Conservation (phyloP, 179 eudicot genomes). For the Drosera spatulata region DNA sequence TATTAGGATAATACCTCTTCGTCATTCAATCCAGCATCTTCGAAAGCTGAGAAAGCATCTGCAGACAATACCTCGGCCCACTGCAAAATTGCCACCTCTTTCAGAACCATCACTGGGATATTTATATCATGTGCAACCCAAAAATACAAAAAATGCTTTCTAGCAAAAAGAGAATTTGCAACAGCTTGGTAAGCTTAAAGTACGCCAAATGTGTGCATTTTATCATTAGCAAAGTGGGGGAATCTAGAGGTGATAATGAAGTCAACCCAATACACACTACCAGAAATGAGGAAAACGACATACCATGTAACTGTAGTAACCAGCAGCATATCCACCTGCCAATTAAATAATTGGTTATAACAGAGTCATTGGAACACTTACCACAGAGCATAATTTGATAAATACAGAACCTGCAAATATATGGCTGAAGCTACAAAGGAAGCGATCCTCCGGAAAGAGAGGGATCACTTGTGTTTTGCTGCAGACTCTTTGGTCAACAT, state of each 20-base stretch:
- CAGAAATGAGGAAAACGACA: neutral
- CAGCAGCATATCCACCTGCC: slow-evolving; percentile 96
- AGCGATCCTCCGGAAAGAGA: slow-evolving; percentile 85
- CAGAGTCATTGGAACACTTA: neutral
- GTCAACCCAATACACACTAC: no score
- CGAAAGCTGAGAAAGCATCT: slow-evolving; percentile 99
- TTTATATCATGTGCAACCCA: neutral
- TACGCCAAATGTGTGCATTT: no score
- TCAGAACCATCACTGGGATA: neutral
- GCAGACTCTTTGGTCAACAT: slow-evolving; percentile 72
- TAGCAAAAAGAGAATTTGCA: neutral
- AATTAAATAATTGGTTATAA: slow-evolving; percentile 7
- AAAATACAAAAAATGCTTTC: neutral
- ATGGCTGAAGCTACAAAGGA: slow-evolving; percentile 91
- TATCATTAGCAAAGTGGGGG: neutral
- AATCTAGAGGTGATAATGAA: neutral
- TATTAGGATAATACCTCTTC: slow-evolving; percentile 42
- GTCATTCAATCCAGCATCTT: slow-evolving; percentile 82
- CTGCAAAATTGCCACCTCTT: slow-evolving; percentile 34
- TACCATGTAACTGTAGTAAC: slow-evolving; percentile 99
- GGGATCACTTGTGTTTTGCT: slow-evolving; percentile 72
- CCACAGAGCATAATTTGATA: neutral
- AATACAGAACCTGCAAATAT: slow-evolving; percentile 72
- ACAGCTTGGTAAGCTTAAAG: neutral
- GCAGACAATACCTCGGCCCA: slow-evolving; percentile 99